phyloP scores from a whole-genome alignment of 768 basidiomycete genomes.

The Phlebiopsis flavidoalba region DNA sequence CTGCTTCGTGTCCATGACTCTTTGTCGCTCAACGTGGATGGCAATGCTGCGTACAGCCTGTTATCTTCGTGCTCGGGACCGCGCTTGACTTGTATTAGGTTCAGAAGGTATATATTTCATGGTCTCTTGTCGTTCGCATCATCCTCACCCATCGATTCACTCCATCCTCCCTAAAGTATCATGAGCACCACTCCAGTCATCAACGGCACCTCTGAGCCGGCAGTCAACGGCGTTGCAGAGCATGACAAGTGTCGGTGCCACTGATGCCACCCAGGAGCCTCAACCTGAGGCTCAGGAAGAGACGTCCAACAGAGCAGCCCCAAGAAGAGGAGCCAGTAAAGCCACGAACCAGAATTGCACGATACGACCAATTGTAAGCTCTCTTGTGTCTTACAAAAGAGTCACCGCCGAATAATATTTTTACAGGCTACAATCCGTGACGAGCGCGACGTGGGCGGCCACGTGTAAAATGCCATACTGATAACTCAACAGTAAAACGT shows the following conservation, averaged over 20 bases:
- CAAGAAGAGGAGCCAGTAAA: neutral
- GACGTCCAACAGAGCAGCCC: neutral
- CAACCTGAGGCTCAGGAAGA: neutral
- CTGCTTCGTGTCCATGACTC: neutral
- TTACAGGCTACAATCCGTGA: slow-evolving; percentile 5
- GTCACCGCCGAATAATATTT: neutral
- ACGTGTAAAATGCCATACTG: neutral
- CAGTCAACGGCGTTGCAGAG: neutral
- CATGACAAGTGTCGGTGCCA: neutral
- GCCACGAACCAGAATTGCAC: neutral
- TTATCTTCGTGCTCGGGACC: neutral
- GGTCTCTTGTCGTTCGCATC: neutral
- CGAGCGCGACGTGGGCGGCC: neutral
- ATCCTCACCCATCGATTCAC: neutral
- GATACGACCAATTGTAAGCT: slow-evolving; percentile 5
- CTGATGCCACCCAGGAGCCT: neutral
- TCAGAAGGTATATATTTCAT: neutral
- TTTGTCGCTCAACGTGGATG: neutral
- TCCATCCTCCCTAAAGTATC: neutral
- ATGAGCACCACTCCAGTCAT: neutral
- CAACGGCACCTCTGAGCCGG: neutral
- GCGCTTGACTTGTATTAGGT: neutral
- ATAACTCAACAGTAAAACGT: neutral
- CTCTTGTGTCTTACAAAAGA: neutral
- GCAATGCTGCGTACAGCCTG: no score